Conservation (phyloP, 257 asterid species). For the Ocimum tenuiflorum region DNA sequence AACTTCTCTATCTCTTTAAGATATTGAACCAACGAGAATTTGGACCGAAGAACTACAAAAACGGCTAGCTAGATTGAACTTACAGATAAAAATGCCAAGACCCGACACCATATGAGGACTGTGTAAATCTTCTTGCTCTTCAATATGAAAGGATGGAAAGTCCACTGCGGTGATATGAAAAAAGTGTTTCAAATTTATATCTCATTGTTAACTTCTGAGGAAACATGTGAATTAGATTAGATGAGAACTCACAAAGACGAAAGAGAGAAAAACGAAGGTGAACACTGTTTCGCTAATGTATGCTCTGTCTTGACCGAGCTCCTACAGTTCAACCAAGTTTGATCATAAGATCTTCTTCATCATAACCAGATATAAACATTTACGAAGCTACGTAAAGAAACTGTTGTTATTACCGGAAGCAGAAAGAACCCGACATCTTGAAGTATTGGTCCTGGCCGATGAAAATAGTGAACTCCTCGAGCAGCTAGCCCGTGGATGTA, state of each 20-base stretch:
- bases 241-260: constrained; percentile 58
- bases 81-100: constrained; percentile 75
- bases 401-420: constrained; percentile 59
- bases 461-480: constrained; percentile 68
- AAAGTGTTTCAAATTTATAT: too few relatives aligned
- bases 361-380: background rate
- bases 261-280: constrained; percentile 65
- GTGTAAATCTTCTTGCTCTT: too few relatives aligned
- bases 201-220: too few relatives aligned
- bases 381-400: background rate
- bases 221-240: background rate
- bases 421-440: constrained; percentile 67
- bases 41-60: too few relatives aligned
- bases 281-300: too few relatives aligned
- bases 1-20: background rate
- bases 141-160: constrained; percentile 86
- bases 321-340: constrained; percentile 36
- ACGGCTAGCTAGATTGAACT: constrained; percentile 23
- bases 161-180: constrained; percentile 62
- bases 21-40: background rate
- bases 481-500: constrained; percentile 75
- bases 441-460: constrained; percentile 64
- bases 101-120: constrained; percentile 95
- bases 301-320: constrained; percentile 78
- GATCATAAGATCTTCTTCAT: background rate